phyloP scores from a whole-genome alignment of 2,329 filamentous ascomycete genomes.

The Penicillium sp. region DNA sequence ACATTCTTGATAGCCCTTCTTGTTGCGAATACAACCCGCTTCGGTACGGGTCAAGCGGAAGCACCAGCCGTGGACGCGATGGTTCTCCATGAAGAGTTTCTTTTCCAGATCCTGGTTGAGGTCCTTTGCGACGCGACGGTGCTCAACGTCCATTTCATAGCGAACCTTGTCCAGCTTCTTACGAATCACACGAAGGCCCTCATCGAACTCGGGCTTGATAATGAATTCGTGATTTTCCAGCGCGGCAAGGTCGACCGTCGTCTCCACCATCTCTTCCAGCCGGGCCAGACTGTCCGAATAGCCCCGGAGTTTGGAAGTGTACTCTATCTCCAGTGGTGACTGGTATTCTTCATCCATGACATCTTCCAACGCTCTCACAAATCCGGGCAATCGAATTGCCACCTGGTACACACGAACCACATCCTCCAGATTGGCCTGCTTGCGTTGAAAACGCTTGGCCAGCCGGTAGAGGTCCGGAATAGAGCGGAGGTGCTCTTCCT shows the following conservation, averaged over 20 bases:
- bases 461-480: conserved; percentile 92
- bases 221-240: conserved; percentile 97
- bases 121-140: conserved; percentile 68
- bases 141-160: conserved; percentile 77
- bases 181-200: conserved; percentile 76
- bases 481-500: conserved; percentile 87
- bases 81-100: conserved; percentile 96
- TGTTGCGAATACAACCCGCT: conserved; percentile 88
- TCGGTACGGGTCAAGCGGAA: conserved; percentile 88
- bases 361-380: conserved; percentile 79
- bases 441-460: conserved; percentile 89
- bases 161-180: conserved; percentile 83
- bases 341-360: conserved; percentile 95
- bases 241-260: conserved; percentile 90
- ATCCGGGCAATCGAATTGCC: conserved; percentile 81
- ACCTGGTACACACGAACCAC: conserved; percentile 95
- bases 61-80: conserved; percentile 93
- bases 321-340: conserved; percentile 76
- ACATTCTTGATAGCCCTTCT: conserved; percentile 83
- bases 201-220: conserved; percentile 97
- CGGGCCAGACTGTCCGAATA: conserved; percentile 74
- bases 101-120: conserved; percentile 91
- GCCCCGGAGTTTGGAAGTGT: conserved; percentile 74
- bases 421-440: conserved; percentile 86
- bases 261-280: conserved; percentile 96